phyloP scores from a whole-genome alignment of 163 green algal species.

The Chlorella variabilis region DNA sequence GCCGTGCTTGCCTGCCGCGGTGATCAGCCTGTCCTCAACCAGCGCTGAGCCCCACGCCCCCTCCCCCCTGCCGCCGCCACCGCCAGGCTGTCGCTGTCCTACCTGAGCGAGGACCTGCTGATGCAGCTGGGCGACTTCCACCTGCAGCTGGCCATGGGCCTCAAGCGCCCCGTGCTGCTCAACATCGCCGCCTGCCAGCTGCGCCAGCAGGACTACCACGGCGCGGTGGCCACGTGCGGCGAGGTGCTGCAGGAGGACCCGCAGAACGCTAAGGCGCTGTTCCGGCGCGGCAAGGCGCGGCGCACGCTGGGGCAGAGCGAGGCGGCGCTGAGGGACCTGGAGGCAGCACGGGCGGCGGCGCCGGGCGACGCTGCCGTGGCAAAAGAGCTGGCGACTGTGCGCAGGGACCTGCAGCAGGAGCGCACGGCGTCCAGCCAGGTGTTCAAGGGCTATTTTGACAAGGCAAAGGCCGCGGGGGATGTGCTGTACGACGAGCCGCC shows the following conservation, averaged over 20 bases:
- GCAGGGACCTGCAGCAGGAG: slow-evolving; percentile 5
- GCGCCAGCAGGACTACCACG: slow-evolving; percentile 40
- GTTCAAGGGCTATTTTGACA: slow-evolving; percentile 34
- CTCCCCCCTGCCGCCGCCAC: neutral
- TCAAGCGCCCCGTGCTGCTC: slow-evolving; percentile 65
- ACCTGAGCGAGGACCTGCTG: slow-evolving; percentile 86
- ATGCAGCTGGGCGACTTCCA: slow-evolving; percentile 82
- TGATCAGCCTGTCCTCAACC: neutral
- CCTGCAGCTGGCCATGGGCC: slow-evolving; percentile 64
- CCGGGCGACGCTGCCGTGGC: slow-evolving; percentile 45
- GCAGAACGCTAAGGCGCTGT: slow-evolving; percentile 82
- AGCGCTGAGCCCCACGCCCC: neutral
- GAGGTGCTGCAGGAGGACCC: slow-evolving; percentile 55
- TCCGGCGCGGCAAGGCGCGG: slow-evolving; percentile 67
- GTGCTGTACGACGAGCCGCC: slow-evolving; percentile 8
- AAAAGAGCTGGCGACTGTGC: slow-evolving; percentile 38
- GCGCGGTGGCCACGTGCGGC: neutral
- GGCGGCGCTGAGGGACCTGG: slow-evolving; percentile 67
- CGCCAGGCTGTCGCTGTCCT: slow-evolving; percentile 70
- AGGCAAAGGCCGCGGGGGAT: neutral
- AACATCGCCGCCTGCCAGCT: slow-evolving; percentile 77
- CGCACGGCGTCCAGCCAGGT: neutral
- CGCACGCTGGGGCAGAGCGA: slow-evolving; percentile 67
- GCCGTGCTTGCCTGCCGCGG: neutral
- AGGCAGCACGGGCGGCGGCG: slow-evolving; percentile 11